Percentiles rank a stretch among this genome's conserved stretches.
phyloP scores from a whole-genome alignment of 768 basidiomycete genomes.

The Galerina sulciceps region DNA sequence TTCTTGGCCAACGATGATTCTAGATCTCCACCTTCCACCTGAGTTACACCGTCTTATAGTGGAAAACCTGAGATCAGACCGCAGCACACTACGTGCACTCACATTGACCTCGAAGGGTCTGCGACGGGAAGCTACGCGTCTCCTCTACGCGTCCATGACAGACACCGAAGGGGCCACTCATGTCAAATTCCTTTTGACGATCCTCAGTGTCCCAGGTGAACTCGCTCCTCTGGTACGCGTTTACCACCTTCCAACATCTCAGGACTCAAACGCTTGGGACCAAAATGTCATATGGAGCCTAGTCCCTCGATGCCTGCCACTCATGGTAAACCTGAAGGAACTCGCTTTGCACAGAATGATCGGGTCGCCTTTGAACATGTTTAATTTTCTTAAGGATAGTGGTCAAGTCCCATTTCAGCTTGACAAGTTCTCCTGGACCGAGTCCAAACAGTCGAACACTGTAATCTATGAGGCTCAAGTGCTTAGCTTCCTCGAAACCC shows the following conservation, averaged over 20 bases:
- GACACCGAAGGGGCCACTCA: background rate
- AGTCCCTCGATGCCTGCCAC: background rate
- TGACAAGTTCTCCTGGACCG: no score
- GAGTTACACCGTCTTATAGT: background rate
- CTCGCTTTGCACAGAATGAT: background rate
- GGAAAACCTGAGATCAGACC: background rate
- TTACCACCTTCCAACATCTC: background rate
- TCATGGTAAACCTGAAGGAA: constrained; percentile 3
- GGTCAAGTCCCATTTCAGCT: no score
- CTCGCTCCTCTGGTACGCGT: background rate
- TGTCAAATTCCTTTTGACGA: constrained; percentile 3
- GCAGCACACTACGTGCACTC: background rate
- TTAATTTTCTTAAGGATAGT: no score
- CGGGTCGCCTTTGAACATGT: background rate
- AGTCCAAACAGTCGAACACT: no score
- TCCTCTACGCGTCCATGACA: constrained; percentile 3
- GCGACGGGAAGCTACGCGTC: background rate
- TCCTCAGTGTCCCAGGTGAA: background rate
- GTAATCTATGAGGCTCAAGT: no score
- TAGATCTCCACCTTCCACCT: no score
- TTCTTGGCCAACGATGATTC: no score
- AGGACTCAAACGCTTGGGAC: background rate
- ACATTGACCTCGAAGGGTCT: background rate
- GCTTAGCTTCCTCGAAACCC: no score
- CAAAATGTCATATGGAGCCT: background rate